Percentiles rank a stretch among this genome's conserved stretches.
These are phyloP conservation scores for Populus hybrid DNA, from an alignment of 441 rosid genomes.

Conservation along the genomic window DNA sequence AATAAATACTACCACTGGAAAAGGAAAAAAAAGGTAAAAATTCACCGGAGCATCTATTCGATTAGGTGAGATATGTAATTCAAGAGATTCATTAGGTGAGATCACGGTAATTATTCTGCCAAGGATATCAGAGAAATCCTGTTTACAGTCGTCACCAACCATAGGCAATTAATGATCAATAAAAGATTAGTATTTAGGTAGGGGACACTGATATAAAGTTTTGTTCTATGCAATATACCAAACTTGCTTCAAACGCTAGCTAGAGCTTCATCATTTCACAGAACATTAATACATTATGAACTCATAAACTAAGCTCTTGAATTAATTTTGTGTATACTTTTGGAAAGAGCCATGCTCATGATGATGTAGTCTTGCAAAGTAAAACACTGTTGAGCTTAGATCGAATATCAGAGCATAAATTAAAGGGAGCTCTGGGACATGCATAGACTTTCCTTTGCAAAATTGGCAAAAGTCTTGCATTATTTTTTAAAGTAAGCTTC, in stretches of 20 bases:
- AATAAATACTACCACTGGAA: neutral
- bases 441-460: neutral
- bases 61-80: constrained; percentile 8
- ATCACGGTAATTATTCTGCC: constrained; percentile 4
- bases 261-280: constrained; percentile 1
- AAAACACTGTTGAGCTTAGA: neutral
- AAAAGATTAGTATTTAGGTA: neutral
- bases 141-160: neutral
- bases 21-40: neutral
- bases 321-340: neutral
- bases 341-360: constrained; percentile 10
- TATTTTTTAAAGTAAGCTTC: neutral
- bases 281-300: neutral
- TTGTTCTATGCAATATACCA: neutral
- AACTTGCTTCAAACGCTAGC: constrained; percentile 7
- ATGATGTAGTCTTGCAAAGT: neutral
- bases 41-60: neutral
- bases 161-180: neutral
- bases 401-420: neutral
- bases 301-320: neutral
- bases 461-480: constrained; percentile 2
- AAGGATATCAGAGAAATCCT: neutral
- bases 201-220: neutral
- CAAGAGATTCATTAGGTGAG: neutral
- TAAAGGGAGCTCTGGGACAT: neutral